Conservation (phyloP, 2,329 filamentous ascomycete genomes). For the Nemania bipapillata region DNA sequence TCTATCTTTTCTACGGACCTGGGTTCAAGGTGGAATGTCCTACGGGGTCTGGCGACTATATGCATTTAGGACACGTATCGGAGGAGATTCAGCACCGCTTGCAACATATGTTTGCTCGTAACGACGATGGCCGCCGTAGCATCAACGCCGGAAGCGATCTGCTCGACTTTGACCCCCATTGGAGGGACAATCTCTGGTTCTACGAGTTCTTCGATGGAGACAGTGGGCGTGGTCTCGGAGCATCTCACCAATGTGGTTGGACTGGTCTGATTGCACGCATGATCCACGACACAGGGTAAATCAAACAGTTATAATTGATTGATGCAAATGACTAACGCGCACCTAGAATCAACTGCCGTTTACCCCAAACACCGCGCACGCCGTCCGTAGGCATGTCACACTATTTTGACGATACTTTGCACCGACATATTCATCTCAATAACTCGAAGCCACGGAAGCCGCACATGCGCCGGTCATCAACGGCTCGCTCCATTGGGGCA, state of each 20-base stretch:
- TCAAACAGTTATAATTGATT: slow-evolving; percentile 33
- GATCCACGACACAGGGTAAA: slow-evolving; percentile 97
- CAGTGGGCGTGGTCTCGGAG: slow-evolving; percentile 85
- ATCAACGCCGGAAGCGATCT: slow-evolving; percentile 86
- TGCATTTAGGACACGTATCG: slow-evolving; percentile 94
- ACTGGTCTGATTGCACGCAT: slow-evolving; percentile 94
- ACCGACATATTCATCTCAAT: slow-evolving; percentile 60
- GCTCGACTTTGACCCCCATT: slow-evolving; percentile 90
- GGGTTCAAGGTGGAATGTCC: slow-evolving; percentile 91
- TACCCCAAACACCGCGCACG: slow-evolving; percentile 91
- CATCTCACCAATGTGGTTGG: slow-evolving; percentile 96
- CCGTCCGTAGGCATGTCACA: slow-evolving; percentile 85
- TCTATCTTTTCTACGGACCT: slow-evolving; percentile 95
- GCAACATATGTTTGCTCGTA: slow-evolving; percentile 87
- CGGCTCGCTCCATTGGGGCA: slow-evolving; percentile 82
- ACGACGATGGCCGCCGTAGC: slow-evolving; percentile 85
- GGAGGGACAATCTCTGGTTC: slow-evolving; percentile 95
- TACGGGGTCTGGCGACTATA: slow-evolving; percentile 89
- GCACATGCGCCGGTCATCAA: slow-evolving; percentile 79
- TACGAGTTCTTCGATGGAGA: slow-evolving; percentile 98
- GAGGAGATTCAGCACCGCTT: slow-evolving; percentile 95
- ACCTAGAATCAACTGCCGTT: slow-evolving; percentile 81
- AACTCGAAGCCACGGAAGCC: slow-evolving; percentile 59
- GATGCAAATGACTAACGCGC: slow-evolving; percentile 54
- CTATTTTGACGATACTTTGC: slow-evolving; percentile 94